Base-by-base conservation (phyloP, 129 eudicot genomes). In the Oenanthe sinensis region DNA sequence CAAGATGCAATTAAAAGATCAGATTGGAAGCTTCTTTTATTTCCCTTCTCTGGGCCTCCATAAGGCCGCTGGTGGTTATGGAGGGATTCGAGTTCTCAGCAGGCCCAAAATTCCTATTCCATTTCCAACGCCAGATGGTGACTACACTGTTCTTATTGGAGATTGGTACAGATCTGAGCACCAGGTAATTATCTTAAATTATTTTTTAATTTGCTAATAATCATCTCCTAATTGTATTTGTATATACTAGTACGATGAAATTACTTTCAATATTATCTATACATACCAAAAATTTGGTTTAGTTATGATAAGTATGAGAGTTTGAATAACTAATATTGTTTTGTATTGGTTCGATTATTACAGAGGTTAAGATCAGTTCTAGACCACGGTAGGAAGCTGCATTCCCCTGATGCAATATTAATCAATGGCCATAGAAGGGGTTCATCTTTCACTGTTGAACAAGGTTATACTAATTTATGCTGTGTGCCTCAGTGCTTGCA, bases 351-450 rank as follows among this genome's bases (percentile, higher is more conserved):
- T 30, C 11, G 28, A 39, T 17, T 60, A 46, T 79, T 84, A 74
- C 79, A 93, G 98, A 78, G 52, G 6, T 79, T 94, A 75, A 78
- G 71, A 80, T 54, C 80, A 28, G 77, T 84, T 71, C 72, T 91
- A 77, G 93, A 94, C 80, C 48, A 45, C 14, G 98, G 97, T 22
- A 85, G 86, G 78, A 81, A 76, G 79, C 88, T 94, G 36, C 81
- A 46, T 3, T 83, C 74, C 48, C 96, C 97, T 0, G 91, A 91
- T 47, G 97, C 91, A 1, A 52, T 91, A 60, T 85, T 87, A 68
- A 94, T 94, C 83, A 94, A 94, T 42, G 98, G 98, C 0, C 86
- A 77, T 0, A 92, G 91, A 58, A 90, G 87, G 54, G 87, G 81
- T n/a, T 85, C 90, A 22, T 49, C 80, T 14, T 91, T 91, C 69